phyloP scores from a whole-genome alignment of 441 rosid species.

The Erodium moschatum region DNA sequence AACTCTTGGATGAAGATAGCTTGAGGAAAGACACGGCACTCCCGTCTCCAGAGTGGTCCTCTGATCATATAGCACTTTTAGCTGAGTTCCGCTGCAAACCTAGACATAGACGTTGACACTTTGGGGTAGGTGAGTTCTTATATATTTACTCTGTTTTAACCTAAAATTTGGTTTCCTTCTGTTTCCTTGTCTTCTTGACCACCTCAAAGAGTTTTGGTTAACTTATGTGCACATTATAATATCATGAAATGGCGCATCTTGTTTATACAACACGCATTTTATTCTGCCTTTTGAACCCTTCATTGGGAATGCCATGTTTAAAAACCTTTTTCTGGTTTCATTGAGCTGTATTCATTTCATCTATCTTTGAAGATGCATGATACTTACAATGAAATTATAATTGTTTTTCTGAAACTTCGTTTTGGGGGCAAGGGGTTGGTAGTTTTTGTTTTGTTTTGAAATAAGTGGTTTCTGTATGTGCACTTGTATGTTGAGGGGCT shows the following conservation, averaged over 20 bases:
- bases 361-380: no score
- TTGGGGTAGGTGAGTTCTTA: constrained; percentile 16
- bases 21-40: constrained; percentile 90
- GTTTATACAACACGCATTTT: background rate
- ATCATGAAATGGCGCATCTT: background rate
- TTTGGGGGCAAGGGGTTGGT: no score
- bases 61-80: no score
- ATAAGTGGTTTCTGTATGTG: no score
- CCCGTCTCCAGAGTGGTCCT: constrained; percentile 99
- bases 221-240: background rate
- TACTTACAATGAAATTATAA: no score
- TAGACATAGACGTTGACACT: constrained; percentile 74
- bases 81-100: constrained; percentile 97
- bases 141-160: background rate
- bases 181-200: background rate
- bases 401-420: no score
- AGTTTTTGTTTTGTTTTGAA: no score
- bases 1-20: no score
- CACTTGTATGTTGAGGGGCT: background rate
- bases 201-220: background rate
- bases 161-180: background rate
- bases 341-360: no score
- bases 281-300: background rate
- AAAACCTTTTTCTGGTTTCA: no score
- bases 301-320: no score